A percentile compares a stretch with the other conserved stretches of the same genome.
Conservation (phyloP, 2,329 filamentous ascomycete genomes). For the Penicillium palitans region DNA sequence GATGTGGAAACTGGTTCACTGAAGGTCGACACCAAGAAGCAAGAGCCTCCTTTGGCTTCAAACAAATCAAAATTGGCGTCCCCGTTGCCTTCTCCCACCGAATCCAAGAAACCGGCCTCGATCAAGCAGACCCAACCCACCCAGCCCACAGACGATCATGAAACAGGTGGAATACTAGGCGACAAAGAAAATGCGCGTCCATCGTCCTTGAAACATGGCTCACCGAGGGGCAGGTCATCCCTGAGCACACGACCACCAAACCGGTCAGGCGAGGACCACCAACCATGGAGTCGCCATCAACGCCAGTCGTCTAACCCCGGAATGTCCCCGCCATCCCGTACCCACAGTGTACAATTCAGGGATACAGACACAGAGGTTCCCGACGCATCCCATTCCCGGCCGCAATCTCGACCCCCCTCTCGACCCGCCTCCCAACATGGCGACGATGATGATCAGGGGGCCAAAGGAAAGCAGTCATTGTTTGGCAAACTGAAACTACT, state of each 20-base stretch:
- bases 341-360: constrained; percentile 75
- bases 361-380: constrained; percentile 54
- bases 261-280: constrained; percentile 26
- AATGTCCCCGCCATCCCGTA: constrained; percentile 45
- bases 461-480: constrained; percentile 64
- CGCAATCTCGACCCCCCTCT: constrained; percentile 51
- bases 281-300: constrained; percentile 24
- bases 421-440: constrained; percentile 48
- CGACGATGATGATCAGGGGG: constrained; percentile 59
- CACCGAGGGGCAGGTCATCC: constrained; percentile 23
- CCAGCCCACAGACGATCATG: constrained; percentile 20
- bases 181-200: constrained; percentile 18
- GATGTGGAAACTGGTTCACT: constrained; percentile 19
- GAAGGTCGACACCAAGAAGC: constrained; percentile 22
- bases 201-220: constrained; percentile 20
- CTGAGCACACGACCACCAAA: constrained; percentile 29
- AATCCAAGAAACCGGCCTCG: constrained; percentile 22
- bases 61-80: constrained; percentile 28
- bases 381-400: constrained; percentile 55
- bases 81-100: constrained; percentile 33
- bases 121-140: constrained; percentile 18
- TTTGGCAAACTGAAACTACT: constrained; percentile 79
- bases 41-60: constrained; percentile 22
- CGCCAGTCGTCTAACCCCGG: constrained; percentile 29
- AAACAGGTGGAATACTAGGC: constrained; percentile 2